phyloP scores from a whole-genome alignment of 23 red algal genomes.

The Chondrus crispus region DNA sequence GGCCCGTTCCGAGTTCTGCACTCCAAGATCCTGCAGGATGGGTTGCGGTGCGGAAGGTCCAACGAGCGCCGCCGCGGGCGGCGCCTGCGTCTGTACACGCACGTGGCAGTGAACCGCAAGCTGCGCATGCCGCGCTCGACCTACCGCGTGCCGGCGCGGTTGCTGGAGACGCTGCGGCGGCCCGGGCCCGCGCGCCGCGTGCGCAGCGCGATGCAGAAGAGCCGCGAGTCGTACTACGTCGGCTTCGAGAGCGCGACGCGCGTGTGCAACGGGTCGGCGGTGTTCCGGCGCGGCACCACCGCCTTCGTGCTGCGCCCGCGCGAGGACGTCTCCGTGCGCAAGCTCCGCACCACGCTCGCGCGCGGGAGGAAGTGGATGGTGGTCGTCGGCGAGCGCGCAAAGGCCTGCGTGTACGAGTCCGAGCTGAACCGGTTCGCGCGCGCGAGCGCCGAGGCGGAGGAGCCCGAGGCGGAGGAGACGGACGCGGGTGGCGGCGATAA shows the following conservation, averaged over 20 bases:
- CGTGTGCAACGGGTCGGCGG: not conserved
- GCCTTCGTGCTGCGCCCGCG: not conserved
- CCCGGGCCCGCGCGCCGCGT: not conserved
- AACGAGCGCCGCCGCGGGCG: not conserved
- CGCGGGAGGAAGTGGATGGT: not conserved
- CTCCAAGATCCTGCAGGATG: not conserved
- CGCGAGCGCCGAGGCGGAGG: not conserved
- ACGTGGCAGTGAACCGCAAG: not conserved
- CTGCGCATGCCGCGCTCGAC: not conserved
- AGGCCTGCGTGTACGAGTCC: not conserved
- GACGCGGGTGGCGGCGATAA: not conserved
- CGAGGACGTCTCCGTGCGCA: not conserved
- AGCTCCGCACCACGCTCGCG: not conserved
- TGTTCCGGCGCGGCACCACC: not conserved
- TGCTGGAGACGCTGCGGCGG: not conserved
- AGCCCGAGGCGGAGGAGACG: not conserved
- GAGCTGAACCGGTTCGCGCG: not conserved
- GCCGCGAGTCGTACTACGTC: not conserved
- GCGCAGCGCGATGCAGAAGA: not conserved
- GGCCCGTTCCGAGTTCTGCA: not conserved
- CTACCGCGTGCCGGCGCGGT: not conserved
- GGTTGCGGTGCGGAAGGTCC: not conserved
- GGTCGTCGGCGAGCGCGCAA: not conserved
- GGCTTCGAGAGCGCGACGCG: not conserved
- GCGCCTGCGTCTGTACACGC: not conserved